Percentiles rank a stretch among this genome's conserved stretches.
Conservation (phyloP, 2,329 filamentous ascomycete species). For the Chrysosporium keratinophilum region DNA sequence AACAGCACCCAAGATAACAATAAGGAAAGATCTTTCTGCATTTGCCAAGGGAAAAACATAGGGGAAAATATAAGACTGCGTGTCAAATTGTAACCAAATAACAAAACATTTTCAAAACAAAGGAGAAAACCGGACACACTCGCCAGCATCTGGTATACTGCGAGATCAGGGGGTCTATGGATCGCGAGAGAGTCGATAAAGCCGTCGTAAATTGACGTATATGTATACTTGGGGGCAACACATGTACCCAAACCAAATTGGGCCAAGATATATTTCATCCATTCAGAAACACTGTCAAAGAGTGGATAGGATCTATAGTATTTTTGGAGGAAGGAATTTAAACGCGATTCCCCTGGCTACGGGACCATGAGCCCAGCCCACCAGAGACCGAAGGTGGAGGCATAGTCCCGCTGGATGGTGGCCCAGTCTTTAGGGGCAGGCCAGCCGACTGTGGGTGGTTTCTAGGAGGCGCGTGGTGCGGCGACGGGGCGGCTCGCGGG, state of each 20-base stretch:
- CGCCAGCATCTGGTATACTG: no score
- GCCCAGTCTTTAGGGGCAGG: conserved; percentile 55
- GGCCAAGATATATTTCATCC: no score
- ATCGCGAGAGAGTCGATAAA: no score
- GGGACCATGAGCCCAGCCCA: conserved; percentile 12
- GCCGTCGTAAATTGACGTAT: neutral
- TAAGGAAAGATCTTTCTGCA: neutral
- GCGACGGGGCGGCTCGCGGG: conserved; percentile 14
- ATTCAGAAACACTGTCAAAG: no score
- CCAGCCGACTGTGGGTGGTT: conserved; percentile 43
- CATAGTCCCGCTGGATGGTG: conserved; percentile 47
- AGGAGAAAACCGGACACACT: neutral
- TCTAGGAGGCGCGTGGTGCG: conserved; percentile 20
- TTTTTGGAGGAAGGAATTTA: neutral
- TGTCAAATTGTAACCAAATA: no score
- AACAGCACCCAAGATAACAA: neutral
- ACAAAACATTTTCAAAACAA: neutral
- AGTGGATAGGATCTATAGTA: neutral
- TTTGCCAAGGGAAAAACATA: no score
- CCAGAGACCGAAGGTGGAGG: conserved; percentile 42
- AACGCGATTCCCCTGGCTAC: conserved; percentile 8
- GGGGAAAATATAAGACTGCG: no score
- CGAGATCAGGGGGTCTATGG: no score
- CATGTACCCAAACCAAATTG: neutral
- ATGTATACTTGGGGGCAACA: neutral